These are phyloP conservation scores for Lagenidium giganteum DNA, from an alignment of 352 stramenopile genomes.

Conservation along the genomic window DNA sequence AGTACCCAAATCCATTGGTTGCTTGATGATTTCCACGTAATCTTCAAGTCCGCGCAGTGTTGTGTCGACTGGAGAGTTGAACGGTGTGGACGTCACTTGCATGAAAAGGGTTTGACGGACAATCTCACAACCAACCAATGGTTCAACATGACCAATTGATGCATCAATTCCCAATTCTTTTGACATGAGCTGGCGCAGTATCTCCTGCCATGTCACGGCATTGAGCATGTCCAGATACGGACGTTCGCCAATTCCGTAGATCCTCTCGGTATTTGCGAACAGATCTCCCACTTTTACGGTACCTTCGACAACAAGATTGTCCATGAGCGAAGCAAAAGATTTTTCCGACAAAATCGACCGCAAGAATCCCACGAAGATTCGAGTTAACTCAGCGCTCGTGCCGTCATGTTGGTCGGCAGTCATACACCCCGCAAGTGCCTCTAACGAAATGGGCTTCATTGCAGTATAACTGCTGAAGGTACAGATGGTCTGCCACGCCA, in stretches of 20 bases:
- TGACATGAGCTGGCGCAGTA: constrained; percentile 61
- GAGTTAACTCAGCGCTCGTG: constrained; percentile 29
- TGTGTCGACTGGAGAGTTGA: constrained; percentile 73
- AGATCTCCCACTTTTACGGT: constrained; percentile 64
- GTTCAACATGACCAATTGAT: constrained; percentile 52
- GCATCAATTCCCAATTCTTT: constrained; percentile 60
- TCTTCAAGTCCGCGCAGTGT: constrained; percentile 63
- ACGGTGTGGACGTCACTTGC: constrained; percentile 54
- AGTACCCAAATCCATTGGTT: constrained; percentile 86
- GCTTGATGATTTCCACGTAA: constrained; percentile 75
- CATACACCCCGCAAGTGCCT: constrained; percentile 43
- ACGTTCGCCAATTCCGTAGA: constrained; percentile 54
- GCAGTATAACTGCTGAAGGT: constrained; percentile 53
- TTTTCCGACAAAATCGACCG: constrained; percentile 56
- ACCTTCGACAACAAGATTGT: constrained; percentile 61
- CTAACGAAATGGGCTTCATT: constrained; percentile 40
- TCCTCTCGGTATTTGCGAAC: constrained; percentile 49
- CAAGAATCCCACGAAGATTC: constrained; percentile 62
- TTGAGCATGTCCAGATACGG: constrained; percentile 56
- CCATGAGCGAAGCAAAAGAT: constrained; percentile 54
- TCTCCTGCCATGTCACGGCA: constrained; percentile 64
- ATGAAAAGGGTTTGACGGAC: constrained; percentile 59
- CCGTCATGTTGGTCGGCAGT: constrained; percentile 28
- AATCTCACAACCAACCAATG: constrained; percentile 58
- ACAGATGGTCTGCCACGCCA: constrained; percentile 57